Evolutionary conservation across 192 early-diverging fungal genomes (phyloP), one percentile per base, ranked within the genome.

Genomic region (Backusella morwellensis): DNA sequence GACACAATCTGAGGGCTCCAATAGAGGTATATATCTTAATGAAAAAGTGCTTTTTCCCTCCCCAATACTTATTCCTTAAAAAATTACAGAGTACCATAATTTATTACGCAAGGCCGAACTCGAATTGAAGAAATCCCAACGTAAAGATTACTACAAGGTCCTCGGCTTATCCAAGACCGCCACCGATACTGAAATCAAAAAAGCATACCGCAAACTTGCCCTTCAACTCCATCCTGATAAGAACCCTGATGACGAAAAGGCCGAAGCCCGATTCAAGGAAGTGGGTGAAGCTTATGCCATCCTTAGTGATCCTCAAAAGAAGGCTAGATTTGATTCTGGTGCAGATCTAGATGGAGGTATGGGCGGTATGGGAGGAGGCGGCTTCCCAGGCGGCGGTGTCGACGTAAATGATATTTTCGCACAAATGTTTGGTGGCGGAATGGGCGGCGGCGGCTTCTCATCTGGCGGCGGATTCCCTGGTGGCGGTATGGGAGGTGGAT

Each of bases 71-170:
- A 32, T 32, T 32, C 32, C 32, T 32, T 32, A 32, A 32, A 32
- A 32, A 32, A 32, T 32, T 32, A 59, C 26, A 79, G 66, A 76
- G 73, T 78, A 78, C 54, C 41, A 86, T 91, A 67, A 50, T 86
- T 59, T 78, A 36, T 72, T 78, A 32, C 84, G 85, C 35, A 84
- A 83, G 63, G 92, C 95, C 7, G 88, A 95, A 82, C 71, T 88
- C 41, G 86, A 89, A 68, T 77, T 88, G 35, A 91, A 92, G 74
- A 86, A 90, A 70, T 88, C 95, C n/a, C 84, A 92, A 83, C 90
- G 95, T 69, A 98, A 98, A 81, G 97, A 99, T 81, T 99, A 97
- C 78, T 99, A 99, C 85, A 91, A 97, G 83, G 93, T 98, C 73
- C 81, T 99, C 19, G 95, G 92, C 11, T 81, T 97, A 23, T 35